Conservation (phyloP, 495 filamentous ascomycete species). For the Penicillium antarcticum region DNA sequence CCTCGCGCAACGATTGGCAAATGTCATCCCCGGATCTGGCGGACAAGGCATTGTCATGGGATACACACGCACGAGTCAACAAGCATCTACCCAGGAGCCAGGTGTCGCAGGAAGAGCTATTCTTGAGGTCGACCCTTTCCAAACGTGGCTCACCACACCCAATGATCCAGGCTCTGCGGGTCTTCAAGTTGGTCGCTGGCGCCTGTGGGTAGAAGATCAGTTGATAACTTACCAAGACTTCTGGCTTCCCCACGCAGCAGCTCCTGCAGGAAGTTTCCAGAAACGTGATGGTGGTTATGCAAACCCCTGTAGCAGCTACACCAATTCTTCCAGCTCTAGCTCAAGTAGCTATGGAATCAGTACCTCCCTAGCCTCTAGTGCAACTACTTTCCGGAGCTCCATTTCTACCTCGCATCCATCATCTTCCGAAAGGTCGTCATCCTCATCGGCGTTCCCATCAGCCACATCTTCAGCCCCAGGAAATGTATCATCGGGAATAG, state of each 20-base stretch:
- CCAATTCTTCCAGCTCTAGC: neutral
- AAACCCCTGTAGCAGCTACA: neutral
- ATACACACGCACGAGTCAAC: neutral
- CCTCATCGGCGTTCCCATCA: too few species aligned
- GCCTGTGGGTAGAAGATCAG: slow-evolving; percentile 2
- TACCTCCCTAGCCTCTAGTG: too few species aligned
- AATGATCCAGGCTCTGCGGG: neutral
- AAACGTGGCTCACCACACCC: neutral
- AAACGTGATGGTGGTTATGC: neutral
- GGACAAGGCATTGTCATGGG: neutral
- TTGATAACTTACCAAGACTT: slow-evolving; percentile 1
- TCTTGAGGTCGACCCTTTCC: neutral
- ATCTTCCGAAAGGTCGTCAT: too few species aligned
- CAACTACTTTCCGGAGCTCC: too few species aligned
- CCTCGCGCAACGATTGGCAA: neutral
- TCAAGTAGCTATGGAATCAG: too few species aligned
- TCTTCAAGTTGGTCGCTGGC: slow-evolving; percentile 1
- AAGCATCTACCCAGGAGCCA: neutral
- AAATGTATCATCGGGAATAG: too few species aligned
- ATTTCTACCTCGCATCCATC: too few species aligned
- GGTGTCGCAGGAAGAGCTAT: slow-evolving; percentile 1
- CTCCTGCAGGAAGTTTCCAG: neutral
- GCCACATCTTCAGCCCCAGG: too few species aligned
- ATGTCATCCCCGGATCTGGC: neutral
- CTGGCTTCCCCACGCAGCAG: neutral